These are phyloP conservation scores for Talaromyces sp. DNA, from an alignment of 2,329 filamentous ascomycete species.

Conservation along the genomic window DNA sequence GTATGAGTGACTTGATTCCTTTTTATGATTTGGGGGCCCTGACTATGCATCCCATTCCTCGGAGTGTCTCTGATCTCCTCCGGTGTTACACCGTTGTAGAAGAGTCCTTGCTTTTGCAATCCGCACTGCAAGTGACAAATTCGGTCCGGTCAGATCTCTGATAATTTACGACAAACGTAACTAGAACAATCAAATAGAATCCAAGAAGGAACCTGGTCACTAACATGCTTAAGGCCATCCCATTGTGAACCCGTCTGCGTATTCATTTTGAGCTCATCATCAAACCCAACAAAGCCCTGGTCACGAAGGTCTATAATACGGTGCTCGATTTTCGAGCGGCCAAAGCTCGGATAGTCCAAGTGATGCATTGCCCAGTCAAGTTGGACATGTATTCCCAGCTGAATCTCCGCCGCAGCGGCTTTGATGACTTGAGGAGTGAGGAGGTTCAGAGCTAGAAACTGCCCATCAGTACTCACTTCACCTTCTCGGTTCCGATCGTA, in stretches of 20 bases:
- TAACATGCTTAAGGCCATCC: constrained; percentile 3
- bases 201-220: too few relatives aligned
- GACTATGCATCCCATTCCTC: neutral
- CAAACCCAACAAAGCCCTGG: neutral
- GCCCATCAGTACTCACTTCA: neutral
- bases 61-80: neutral
- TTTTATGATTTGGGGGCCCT: neutral
- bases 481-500: neutral
- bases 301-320: neutral
- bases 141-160: neutral
- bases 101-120: neutral
- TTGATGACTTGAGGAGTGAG: neutral
- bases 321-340: neutral
- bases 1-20: neutral
- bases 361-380: neutral
- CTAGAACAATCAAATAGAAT: too few relatives aligned
- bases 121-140: neutral
- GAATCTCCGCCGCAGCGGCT: neutral
- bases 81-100: neutral
- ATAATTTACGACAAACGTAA: neutral
- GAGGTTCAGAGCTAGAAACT: neutral
- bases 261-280: neutral
- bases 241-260: constrained; percentile 1
- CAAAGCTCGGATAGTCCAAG: neutral
- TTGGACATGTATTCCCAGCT: neutral